Conservation (phyloP, 495 filamentous ascomycete species). For the Physcia stellaris region DNA sequence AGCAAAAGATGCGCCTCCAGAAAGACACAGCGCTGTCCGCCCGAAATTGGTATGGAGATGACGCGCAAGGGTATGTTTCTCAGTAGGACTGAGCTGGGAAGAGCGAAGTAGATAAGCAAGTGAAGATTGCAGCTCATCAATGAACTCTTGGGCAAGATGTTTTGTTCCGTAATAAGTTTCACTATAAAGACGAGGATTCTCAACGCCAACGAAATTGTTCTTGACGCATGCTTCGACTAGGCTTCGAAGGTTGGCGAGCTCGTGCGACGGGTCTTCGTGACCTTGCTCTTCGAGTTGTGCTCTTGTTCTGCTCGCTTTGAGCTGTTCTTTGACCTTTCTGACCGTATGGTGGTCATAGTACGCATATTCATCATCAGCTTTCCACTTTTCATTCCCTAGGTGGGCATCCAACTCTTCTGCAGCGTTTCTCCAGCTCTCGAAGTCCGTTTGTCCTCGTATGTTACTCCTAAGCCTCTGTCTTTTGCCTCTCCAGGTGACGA, state of each 20-base stretch:
- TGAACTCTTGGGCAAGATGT: conserved; percentile 72
- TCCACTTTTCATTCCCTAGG: conserved; percentile 78
- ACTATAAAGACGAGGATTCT: conserved; percentile 85
- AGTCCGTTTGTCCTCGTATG: conserved; percentile 55
- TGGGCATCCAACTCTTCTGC: conserved; percentile 70
- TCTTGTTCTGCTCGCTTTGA: conserved; percentile 48
- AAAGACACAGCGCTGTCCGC: conserved; percentile 81
- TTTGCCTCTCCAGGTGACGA: conserved; percentile 47
- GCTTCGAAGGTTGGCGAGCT: conserved; percentile 57
- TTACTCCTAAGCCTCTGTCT: conserved; percentile 54
- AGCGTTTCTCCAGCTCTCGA: conserved; percentile 66
- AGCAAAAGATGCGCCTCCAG: conserved; percentile 88
- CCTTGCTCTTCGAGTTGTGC: conserved; percentile 36
- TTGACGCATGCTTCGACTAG: conserved; percentile 86
- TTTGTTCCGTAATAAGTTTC: conserved; percentile 97
- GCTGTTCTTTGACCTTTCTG: conserved; percentile 56
- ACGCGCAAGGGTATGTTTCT: conserved; percentile 76
- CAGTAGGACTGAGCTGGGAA: conserved; percentile 47
- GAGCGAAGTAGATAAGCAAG: conserved; percentile 55
- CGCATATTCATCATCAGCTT: conserved; percentile 73
- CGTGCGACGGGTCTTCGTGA: too few relatives aligned
- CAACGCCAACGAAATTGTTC: conserved; percentile 92
- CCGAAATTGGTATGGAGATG: conserved; percentile 83
- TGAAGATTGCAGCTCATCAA: conserved; percentile 57
- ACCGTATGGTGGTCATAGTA: conserved; percentile 88